Evolutionary conservation across 2,329 filamentous ascomycete genomes (phyloP).

Genomic region (Pestalotiopsis sp.): DNA sequence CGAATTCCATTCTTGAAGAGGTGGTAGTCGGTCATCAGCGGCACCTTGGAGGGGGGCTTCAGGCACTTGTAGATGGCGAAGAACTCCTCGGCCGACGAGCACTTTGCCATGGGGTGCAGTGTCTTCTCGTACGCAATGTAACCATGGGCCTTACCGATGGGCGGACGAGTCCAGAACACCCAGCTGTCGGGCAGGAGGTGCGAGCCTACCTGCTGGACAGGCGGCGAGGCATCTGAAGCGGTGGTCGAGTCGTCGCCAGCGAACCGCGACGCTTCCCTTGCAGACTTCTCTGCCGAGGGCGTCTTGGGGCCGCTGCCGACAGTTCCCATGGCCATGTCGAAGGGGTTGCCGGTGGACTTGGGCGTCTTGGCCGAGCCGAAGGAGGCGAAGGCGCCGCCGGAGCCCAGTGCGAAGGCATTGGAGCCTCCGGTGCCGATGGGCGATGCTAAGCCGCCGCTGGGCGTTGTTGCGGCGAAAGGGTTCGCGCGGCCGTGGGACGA

Average conservation of each 20-base stretch:
- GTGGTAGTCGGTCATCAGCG: conserved; percentile 95
- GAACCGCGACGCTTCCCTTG: conserved; percentile 45
- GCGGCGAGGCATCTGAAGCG: conserved; percentile 24
- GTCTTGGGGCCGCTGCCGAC: conserved; percentile 48
- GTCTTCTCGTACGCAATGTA: conserved; percentile 95
- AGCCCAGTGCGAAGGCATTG: conserved; percentile 90
- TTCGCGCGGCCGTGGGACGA: conserved; percentile 78
- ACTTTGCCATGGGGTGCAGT: conserved; percentile 80
- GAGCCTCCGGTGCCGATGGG: conserved; percentile 69
- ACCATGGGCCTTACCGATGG: conserved; percentile 90
- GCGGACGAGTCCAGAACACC: conserved; percentile 97
- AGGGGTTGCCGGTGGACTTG: conserved; percentile 79
- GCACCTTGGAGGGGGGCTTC: conserved; percentile 84
- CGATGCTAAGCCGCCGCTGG: conserved; percentile 70
- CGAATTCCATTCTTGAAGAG: conserved; percentile 96
- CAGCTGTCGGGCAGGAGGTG: conserved; percentile 82
- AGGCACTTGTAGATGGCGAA: conserved; percentile 88
- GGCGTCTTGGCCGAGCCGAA: conserved; percentile 87
- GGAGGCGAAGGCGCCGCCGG: conserved; percentile 88
- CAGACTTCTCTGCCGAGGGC: conserved; percentile 65
- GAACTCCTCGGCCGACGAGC: conserved; percentile 86
- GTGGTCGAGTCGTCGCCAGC: conserved; percentile 43
- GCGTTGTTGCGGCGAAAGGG: conserved; percentile 76
- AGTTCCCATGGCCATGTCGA: conserved; percentile 71
- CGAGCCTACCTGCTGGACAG: conserved; percentile 26